These are phyloP conservation scores for Quercus rubra DNA, from an alignment of 306 rosid genomes.

Conservation along the genomic window DNA sequence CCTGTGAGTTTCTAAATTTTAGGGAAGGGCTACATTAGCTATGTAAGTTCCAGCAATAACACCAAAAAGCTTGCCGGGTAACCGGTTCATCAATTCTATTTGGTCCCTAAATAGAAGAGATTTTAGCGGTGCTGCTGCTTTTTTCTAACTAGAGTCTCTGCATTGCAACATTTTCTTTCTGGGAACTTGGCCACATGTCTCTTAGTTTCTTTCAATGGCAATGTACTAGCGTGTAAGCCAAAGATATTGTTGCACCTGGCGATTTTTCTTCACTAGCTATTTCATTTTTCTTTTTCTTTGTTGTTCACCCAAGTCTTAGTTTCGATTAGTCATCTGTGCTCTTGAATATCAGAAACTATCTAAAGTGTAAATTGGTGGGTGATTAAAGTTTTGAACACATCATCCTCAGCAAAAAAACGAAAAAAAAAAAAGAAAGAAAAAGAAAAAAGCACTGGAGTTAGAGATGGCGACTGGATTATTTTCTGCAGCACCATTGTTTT, in stretches of 20 bases:
- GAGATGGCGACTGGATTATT: conserved; percentile 19
- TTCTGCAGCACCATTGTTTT: conserved; percentile 2
- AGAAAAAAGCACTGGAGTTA: not conserved
- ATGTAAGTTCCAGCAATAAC: not conserved
- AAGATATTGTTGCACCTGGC: not conserved
- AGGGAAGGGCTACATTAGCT: not conserved
- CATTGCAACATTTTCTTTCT: not conserved
- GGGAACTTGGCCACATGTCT: not conserved
- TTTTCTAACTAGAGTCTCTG: not conserved
- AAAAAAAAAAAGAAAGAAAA: not conserved
- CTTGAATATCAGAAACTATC: not conserved
- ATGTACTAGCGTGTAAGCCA: not conserved
- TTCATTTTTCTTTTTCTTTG: not conserved
- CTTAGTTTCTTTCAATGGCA: not conserved
- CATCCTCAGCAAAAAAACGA: not conserved
- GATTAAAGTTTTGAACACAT: not conserved
- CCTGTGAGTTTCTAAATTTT: conserved; percentile 12
- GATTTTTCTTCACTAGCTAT: not conserved
- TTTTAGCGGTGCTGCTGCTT: not conserved
- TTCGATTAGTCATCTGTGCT: not conserved
- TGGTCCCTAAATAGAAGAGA: not conserved
- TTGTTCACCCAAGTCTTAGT: not conserved
- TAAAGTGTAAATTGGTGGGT: not conserved
- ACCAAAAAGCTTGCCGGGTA: not conserved
- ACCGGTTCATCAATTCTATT: conserved; percentile 6